Base-by-base conservation (phyloP, 2,329 filamentous ascomycete genomes). In the Penicillium psychrosexuale region DNA sequence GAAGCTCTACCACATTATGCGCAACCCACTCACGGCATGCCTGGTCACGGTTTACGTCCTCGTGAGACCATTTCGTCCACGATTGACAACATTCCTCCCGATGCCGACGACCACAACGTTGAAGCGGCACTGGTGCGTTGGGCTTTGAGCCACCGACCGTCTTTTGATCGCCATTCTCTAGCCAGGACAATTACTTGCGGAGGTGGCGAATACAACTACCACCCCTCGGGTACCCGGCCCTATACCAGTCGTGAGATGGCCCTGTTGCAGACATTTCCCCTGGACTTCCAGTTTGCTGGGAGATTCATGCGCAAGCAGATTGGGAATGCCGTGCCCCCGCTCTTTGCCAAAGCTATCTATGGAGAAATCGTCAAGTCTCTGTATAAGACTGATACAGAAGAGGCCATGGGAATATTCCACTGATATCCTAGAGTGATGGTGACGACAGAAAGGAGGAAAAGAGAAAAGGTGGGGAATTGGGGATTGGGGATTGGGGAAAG, bases 251-350 rank as follows among this genome's bases (percentile, higher is more conserved):
- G 86, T 1, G 90, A 95, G 66, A 79, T 84, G 24, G 88, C 89
- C 0, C 78, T 78, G 2, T 68, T 94, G 0, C 87, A 91, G 60
- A 86, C 85, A 0, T 94, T 94, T 49, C 87, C 88, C 0, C 56
- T 72, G 0, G 66, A 74, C 2, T 87, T 90, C 66, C 68, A 69
- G 0, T 92, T 93, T 64, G 57, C 73, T 0, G 73, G 72, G 0
- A 63, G 45, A 0, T 66, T 70, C 1, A 67, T 70, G 0, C 64
- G 81, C 61, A 81, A 77, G 59, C 88, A 91, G 67, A 89, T 93
- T 59, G 90, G 90, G 0, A 93, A 94, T 64, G 90, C 89, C 0
- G 90, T 93, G 15, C 88, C 90, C 0, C 84, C 89, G 8, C 54
- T 67, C 15, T 59, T 81, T 8, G 75, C 75, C 0, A 67, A 71